Evolutionary conservation across 2,329 filamentous ascomycete genomes (phyloP), one percentile per base, ranked within the genome.

Genomic region (Fusarium sp.): DNA sequence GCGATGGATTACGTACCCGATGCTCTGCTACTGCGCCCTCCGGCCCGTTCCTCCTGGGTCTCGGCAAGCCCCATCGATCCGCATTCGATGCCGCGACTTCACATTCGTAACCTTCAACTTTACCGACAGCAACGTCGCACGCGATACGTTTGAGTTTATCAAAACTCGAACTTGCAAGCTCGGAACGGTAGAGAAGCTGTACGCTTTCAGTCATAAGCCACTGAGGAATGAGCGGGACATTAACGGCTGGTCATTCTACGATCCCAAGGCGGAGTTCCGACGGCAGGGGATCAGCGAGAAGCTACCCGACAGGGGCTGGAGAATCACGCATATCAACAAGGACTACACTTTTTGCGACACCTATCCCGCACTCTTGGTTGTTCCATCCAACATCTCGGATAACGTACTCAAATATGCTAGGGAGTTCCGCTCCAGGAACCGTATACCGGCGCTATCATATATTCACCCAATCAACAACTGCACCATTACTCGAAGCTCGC

Each of bases 391-490:
- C 68, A 97, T 99, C 76, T 98, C 96, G n/a, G 97, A 99, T 83
- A 98, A 97, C 79, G 95, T 96, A 57, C 89, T 99, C 59, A 98
- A 98, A 80, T 97, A 99, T 80, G 97, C 95, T 29, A 93, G 92
- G 68, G 90, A 92, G 71, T 98, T 97, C 83, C 93, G 97, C 61
- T 98, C 97, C 1, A 91, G 95, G 69, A 91, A 93, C 73, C 92
- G 97, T 69, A 95, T 99, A 82, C 97, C 97, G 2, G 93, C 92
- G 5, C 86, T 99, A 42, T 95, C 95, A 25, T 99, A 99, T 82
- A 90, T 98, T n/a, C 97, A 99, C 82, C 94, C 95, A 0, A 88
- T 98, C 78, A 99, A 98, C 81, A 98, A 97, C 81, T 98, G 97
- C 82, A 97, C 95, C 27, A 98, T 99, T 74, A 98, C 96, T 2